Evolutionary conservation across 2,329 filamentous ascomycete species (phyloP).

Genomic region (Fusarium chuoi): DNA sequence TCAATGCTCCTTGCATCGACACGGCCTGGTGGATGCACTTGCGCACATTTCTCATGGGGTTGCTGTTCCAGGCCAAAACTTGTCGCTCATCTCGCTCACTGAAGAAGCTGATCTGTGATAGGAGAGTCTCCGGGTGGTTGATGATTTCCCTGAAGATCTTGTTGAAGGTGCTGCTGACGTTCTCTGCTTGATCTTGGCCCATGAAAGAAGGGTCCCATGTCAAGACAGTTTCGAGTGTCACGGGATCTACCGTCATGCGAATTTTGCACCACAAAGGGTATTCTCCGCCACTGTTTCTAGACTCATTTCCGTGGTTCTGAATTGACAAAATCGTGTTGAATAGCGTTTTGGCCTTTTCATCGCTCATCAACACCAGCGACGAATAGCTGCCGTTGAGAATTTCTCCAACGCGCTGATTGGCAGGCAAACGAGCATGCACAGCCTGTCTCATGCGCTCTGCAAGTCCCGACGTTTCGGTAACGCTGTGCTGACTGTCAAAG

Average conservation of each 20-base stretch:
- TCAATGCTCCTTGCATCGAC: conserved; percentile 48
- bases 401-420: conserved; percentile 1
- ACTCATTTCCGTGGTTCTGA: conserved; percentile 29
- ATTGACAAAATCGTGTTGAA: conserved; percentile 59
- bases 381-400: background rate
- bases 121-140: conserved; percentile 49
- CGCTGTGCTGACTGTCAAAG: conserved; percentile 16
- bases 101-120: conserved; percentile 59
- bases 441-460: background rate
- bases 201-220: conserved; percentile 54
- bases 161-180: conserved; percentile 61
- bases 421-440: background rate
- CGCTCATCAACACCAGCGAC: background rate
- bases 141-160: conserved; percentile 58
- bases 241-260: conserved; percentile 30
- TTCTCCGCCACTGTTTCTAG: conserved; percentile 17
- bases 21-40: conserved; percentile 57
- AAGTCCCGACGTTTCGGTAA: background rate
- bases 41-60: conserved; percentile 39
- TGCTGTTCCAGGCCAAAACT: conserved; percentile 49
- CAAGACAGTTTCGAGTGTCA: conserved; percentile 34
- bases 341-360: conserved; percentile 41
- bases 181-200: conserved; percentile 54
- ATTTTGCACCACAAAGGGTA: conserved; percentile 29
- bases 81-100: conserved; percentile 62